Evolutionary conservation across 1,139 yeast genomes (phyloP), one percentile per base, ranked within the genome.

Genomic region (Magnusiomyces ingens): DNA sequence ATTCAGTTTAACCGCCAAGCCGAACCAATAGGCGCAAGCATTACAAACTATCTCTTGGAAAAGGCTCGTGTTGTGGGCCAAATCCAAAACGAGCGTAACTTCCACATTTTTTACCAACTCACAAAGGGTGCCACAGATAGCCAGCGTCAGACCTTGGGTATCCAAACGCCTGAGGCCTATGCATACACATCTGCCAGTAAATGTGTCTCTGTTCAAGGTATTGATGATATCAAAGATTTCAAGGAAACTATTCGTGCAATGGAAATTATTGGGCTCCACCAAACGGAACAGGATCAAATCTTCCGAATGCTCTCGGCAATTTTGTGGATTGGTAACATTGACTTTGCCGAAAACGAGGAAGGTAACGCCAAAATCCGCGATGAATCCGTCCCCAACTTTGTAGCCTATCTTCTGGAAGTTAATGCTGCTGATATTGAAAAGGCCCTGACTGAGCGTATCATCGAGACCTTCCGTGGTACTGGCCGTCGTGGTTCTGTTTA

Each of bases 1-100:
- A 94, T 94, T 62, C 82, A 81, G 64, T 94, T 94, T 74, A 87
- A 89, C 68, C 75, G 79, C 18, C 77, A 81, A 53, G 88, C 83
- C 64, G 95, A 87, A 67, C 99, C 99, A 1, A 84, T 89, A 49
- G 91, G 96, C 35, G 99, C 97, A 50, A 93, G 90, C 67, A 91
- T 94, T 64, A 94, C 98, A 58, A 94, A 94, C 70, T 94, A 94
- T 69, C 74, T 94, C 61, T 75, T 94, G 60, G 99, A 94, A 66
- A 94, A 93, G 68, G 96, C 89, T 69, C 79, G 99, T 68, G 97
- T 94, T 37, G 99, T 94, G 13, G 83, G 93, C 18, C 99, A 94
- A 70, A 88, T 91, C 62, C 77, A 81, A 60, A 84, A 87, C 64
- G 99, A 94, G 74, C 81, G 99, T 68, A 93, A 93, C 67, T 94